Evolutionary conservation across 73 alveolate species (phyloP).

Genomic region (Durusdinium trenchii): DNA sequence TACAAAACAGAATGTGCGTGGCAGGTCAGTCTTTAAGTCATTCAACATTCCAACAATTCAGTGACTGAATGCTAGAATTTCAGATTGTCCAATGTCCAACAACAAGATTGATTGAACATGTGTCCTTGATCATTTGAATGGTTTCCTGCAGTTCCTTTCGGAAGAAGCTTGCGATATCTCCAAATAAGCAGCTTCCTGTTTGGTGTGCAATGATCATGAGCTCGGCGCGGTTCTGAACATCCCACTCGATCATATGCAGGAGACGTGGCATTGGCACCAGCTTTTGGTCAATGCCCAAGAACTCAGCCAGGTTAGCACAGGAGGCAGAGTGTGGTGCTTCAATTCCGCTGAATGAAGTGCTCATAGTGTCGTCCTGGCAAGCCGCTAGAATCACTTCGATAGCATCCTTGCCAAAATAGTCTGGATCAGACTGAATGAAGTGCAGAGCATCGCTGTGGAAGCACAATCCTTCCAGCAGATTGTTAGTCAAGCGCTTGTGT

Average conservation of each 20-base stretch:
- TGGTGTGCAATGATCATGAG: neutral
- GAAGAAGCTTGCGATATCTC: neutral
- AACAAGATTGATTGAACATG: too few relatives aligned
- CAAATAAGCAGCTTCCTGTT: neutral
- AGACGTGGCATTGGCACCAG: neutral
- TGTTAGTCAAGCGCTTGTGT: neutral
- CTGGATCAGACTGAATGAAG: neutral
- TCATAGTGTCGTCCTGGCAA: neutral
- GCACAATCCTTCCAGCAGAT: neutral
- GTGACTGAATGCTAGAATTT: too few relatives aligned
- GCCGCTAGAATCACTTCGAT: neutral
- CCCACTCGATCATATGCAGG: neutral
- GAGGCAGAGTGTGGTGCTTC: neutral
- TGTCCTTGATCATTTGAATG: neutral
- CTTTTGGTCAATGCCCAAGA: neutral
- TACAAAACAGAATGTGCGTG: neutral
- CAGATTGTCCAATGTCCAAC: too few relatives aligned
- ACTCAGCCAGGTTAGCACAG: neutral
- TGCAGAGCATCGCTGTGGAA: neutral
- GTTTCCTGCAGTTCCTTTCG: neutral
- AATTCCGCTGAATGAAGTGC: neutral
- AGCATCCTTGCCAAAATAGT: neutral
- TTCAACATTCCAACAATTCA: neutral
- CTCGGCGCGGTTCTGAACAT: neutral
- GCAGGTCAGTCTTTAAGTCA: neutral